phyloP scores from a whole-genome alignment of 345 rosid species.

The Eucalyptus brandiana region DNA sequence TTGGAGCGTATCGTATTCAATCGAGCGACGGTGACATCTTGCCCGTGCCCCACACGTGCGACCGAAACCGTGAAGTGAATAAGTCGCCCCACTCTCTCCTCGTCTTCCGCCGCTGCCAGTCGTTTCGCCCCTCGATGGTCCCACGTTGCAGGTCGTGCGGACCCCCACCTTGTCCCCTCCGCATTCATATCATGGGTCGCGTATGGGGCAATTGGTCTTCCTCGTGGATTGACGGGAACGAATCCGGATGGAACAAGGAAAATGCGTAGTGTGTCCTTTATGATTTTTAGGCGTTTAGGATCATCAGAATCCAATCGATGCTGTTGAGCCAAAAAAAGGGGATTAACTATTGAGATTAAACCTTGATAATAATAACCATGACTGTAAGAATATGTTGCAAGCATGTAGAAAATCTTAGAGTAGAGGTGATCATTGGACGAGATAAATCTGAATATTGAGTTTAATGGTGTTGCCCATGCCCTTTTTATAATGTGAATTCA shows the following conservation, averaged over 20 bases:
- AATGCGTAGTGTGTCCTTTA: not conserved
- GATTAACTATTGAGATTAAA: not conserved
- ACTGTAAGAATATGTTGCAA: not conserved
- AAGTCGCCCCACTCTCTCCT: not conserved
- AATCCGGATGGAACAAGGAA: not conserved
- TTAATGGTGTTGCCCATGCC: not conserved
- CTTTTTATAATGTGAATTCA: not conserved
- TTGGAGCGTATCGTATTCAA: not conserved
- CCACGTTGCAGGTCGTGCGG: not conserved
- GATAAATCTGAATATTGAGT: not conserved
- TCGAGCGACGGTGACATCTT: not conserved
- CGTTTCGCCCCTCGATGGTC: not conserved
- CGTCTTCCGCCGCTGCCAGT: not conserved
- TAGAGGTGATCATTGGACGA: not conserved
- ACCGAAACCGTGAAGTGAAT: not conserved
- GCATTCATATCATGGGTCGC: not conserved
- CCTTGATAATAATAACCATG: not conserved
- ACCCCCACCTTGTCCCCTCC: not conserved
- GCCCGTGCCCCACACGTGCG: not conserved
- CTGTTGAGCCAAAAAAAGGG: not conserved
- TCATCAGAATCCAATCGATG: not conserved
- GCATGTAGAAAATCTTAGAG: not conserved
- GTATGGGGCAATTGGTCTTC: not conserved
- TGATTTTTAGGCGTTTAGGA: not conserved
- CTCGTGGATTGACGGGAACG: not conserved